Conservation (phyloP, 2,329 filamentous ascomycete species). For the Ophiostoma pallidulum region DNA sequence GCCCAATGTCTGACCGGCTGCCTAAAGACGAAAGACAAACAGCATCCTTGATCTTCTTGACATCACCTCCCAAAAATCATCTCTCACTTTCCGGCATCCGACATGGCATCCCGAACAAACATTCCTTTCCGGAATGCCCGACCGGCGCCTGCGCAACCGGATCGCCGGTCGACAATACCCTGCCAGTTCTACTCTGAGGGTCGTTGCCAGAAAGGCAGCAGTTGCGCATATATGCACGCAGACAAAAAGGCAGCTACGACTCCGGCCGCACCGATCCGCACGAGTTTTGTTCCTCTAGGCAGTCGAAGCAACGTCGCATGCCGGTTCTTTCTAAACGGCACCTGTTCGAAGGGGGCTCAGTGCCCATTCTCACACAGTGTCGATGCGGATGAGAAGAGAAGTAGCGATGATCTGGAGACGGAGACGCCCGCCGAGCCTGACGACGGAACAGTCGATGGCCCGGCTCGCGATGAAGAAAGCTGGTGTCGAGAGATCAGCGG, state of each 20-base stretch:
- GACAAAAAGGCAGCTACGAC: not conserved
- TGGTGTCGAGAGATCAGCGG: slow-evolving; percentile 19
- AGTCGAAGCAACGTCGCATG: not conserved
- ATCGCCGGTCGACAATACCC: not conserved
- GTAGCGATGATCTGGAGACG: too few relatives aligned
- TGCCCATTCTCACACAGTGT: slow-evolving; percentile 2
- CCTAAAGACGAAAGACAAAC: too few relatives aligned
- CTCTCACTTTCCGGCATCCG: too few relatives aligned
- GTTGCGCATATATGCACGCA: not conserved
- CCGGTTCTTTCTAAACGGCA: not conserved
- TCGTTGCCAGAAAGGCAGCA: not conserved
- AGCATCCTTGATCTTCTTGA: too few relatives aligned
- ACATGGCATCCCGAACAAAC: not conserved
- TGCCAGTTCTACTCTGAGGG: not conserved
- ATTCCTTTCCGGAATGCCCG: not conserved
- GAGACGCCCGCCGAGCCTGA: not conserved
- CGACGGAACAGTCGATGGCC: not conserved
- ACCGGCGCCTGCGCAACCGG: not conserved
- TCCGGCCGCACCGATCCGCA: not conserved
- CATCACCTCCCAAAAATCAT: too few relatives aligned
- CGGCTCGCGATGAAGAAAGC: not conserved
- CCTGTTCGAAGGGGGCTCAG: not conserved
- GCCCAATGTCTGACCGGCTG: too few relatives aligned
- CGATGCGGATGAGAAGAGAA: not conserved
- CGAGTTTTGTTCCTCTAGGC: not conserved